These are phyloP conservation scores for Colletotrichum sp. DNA, from an alignment of 2,329 filamentous ascomycete species.

Conservation along the genomic window DNA sequence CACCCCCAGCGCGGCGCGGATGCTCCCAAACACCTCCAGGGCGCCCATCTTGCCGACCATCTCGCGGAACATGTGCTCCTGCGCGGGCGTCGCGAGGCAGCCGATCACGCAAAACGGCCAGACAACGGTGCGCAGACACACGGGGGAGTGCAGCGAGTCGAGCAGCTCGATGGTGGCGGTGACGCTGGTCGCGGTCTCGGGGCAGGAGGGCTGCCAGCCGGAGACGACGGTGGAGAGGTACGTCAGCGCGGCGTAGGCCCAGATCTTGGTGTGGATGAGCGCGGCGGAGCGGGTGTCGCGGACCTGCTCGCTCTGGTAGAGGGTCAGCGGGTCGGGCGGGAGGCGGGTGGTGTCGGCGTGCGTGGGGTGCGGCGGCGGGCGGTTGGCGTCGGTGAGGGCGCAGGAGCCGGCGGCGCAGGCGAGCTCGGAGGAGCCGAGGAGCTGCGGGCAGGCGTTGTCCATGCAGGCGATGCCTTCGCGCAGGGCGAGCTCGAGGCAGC, in stretches of 20 bases:
- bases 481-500: slow-evolving; percentile 15
- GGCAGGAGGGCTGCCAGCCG: slow-evolving; percentile 54
- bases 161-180: slow-evolving; percentile 36
- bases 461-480: slow-evolving; percentile 24
- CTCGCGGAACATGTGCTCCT: slow-evolving; percentile 46
- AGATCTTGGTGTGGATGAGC: slow-evolving; percentile 39
- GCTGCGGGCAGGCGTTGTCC: slow-evolving; percentile 22
- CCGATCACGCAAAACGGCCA: slow-evolving; percentile 49
- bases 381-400: neutral
- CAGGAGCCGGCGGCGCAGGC: neutral
- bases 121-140: slow-evolving; percentile 43
- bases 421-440: slow-evolving; percentile 1
- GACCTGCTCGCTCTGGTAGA: slow-evolving; percentile 1
- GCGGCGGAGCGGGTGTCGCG: slow-evolving; percentile 7
- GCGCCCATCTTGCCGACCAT: slow-evolving; percentile 46
- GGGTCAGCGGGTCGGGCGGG: slow-evolving; percentile 9
- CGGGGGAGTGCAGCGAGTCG: slow-evolving; percentile 32
- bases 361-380: slow-evolving; percentile 25
- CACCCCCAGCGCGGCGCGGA: slow-evolving; percentile 45
- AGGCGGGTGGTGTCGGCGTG: slow-evolving; percentile 15
- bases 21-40: slow-evolving; percentile 49
- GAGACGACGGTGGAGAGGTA: slow-evolving; percentile 55
- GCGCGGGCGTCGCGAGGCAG: slow-evolving; percentile 41
- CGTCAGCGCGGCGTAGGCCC: slow-evolving; percentile 52
- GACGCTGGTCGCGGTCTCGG: slow-evolving; percentile 42